A percentile compares a stretch with the other conserved stretches of the same genome.
Conservation (phyloP, 495 filamentous ascomycete genomes). For the Chaetomium fimeti region DNA sequence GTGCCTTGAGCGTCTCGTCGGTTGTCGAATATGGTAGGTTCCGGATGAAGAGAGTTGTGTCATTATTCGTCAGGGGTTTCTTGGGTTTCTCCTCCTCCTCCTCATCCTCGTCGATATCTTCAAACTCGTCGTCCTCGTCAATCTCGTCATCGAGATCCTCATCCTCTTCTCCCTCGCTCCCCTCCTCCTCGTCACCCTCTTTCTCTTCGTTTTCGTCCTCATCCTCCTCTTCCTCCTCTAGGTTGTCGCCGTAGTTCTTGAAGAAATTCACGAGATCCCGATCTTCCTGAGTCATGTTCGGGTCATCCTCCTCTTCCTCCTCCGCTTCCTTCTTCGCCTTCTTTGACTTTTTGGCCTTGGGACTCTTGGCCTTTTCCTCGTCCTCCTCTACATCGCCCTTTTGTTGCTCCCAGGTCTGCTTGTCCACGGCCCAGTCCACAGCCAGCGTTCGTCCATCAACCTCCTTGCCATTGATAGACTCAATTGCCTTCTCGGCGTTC, state of each 20-base stretch:
- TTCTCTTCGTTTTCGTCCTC: slow-evolving; percentile 45
- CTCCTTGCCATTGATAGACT: slow-evolving; percentile 80
- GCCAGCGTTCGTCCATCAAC: slow-evolving; percentile 83
- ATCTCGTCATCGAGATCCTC: slow-evolving; percentile 47
- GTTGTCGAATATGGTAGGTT: slow-evolving; percentile 87
- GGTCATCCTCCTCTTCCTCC: slow-evolving; percentile 43
- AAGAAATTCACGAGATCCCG: slow-evolving; percentile 35
- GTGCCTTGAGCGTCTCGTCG: slow-evolving; percentile 74
- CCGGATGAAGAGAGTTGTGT: slow-evolving; percentile 82
- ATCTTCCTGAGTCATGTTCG: slow-evolving; percentile 44
- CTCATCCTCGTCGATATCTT: slow-evolving; percentile 9
- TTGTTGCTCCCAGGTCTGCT: slow-evolving; percentile 72
- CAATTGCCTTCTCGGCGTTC: slow-evolving; percentile 88
- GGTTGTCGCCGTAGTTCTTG: slow-evolving; percentile 38
- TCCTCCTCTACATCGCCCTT: slow-evolving; percentile 41
- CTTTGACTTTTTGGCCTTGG: slow-evolving; percentile 65
- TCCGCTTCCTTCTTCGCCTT: slow-evolving; percentile 43
- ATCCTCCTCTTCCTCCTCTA: slow-evolving; percentile 52
- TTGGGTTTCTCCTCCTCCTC: slow-evolving; percentile 38
- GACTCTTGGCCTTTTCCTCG: slow-evolving; percentile 34
- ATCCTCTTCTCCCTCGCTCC: slow-evolving; percentile 36
- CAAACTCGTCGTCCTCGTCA: slow-evolving; percentile 38
- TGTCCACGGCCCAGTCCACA: slow-evolving; percentile 96
- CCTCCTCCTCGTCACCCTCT: slow-evolving; percentile 38
- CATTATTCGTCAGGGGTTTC: slow-evolving; percentile 52